Base-by-base conservation (phyloP, 352 stramenopile genomes). In the Globisporangium ultimum region DNA sequence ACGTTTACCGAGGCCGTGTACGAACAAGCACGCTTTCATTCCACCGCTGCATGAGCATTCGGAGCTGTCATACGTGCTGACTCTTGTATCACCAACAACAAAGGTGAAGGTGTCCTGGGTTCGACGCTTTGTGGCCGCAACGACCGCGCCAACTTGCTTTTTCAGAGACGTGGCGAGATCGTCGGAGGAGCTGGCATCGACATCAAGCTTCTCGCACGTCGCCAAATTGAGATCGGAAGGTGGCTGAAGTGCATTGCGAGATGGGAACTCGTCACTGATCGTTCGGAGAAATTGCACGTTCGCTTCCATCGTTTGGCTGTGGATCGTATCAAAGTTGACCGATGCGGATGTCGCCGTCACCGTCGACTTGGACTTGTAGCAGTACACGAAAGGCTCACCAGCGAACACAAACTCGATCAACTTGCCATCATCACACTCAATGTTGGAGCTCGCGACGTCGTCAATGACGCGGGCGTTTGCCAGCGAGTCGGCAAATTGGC, bases 391-490 rank as follows among this genome's bases (percentile, higher is more conserved):
- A 2, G 65, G 65, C 53, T 72, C 65, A 40, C 49, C 57, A 24
- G 65, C 65, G 48, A 72, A 72, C 34, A 50, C n/a, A 21, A 72
- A 63, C 57, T 72, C 65, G 22, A 72, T 40, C 20, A 72, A 36
- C 60, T 71, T 71, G 55, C 60, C 57, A 13, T 57, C 53, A 1
- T 12, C 9, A n/a, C 64, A 71, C 20, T 41, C 42, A 28, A 68
- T 45, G 20, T 66, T 46, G 47, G 46, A 62, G 42, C 42, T 55
- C 14, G 22, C 41, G 20, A 66, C 57, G n/a, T 54, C 55, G 49
- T 72, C 68, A 17, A 72, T 58, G 24, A 76, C 68, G 38, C 68
- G 64, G 15, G 64, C 68, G 51, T 66, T 56, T 24, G 53, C 28
- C n/a, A 74, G 49, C 18, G 63, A 59, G n/a, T 65, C 54, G 17